These are phyloP conservation scores for Alternaria metachromatica DNA, from an alignment of 2,329 filamentous ascomycete species.

Conservation along the genomic window DNA sequence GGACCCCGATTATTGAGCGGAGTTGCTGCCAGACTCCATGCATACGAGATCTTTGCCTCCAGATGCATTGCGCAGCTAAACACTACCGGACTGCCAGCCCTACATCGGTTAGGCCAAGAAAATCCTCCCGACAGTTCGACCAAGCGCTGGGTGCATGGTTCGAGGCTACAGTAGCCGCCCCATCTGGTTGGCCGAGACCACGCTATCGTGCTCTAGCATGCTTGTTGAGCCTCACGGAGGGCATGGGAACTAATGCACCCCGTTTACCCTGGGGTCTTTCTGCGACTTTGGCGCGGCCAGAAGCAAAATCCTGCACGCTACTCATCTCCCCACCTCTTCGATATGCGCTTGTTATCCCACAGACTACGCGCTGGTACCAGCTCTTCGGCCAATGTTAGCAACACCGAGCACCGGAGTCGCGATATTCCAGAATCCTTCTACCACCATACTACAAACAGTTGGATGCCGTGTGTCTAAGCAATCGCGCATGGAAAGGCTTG, in stretches of 20 bases:
- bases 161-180: constrained; percentile 9
- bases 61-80: constrained; percentile 4
- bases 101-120: constrained; percentile 1
- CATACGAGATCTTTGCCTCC: constrained; percentile 5
- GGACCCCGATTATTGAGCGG: constrained; percentile 9
- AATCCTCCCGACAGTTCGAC: constrained; percentile 36
- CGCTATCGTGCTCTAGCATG: constrained; percentile 24
- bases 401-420: constrained; percentile 1
- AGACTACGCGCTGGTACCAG: constrained; percentile 11
- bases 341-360: constrained; percentile 11
- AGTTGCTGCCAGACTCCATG: constrained; percentile 1
- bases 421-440: constrained; percentile 28
- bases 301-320: constrained; percentile 30
- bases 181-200: constrained; percentile 19
- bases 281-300: constrained; percentile 26
- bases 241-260: constrained; percentile 35
- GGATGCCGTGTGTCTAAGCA: background rate
- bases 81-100: background rate
- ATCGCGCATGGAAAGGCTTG: background rate
- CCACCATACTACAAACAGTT: constrained; percentile 2
- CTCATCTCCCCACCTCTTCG: constrained; percentile 13
- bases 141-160: constrained; percentile 14
- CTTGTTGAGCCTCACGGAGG: constrained; percentile 38
- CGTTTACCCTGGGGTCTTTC: constrained; percentile 20
- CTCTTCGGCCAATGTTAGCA: constrained; percentile 2